Percentiles rank a stretch among this genome's conserved stretches.
Conservation (phyloP, 805 yeast species). For the Starmerella roubikii region DNA sequence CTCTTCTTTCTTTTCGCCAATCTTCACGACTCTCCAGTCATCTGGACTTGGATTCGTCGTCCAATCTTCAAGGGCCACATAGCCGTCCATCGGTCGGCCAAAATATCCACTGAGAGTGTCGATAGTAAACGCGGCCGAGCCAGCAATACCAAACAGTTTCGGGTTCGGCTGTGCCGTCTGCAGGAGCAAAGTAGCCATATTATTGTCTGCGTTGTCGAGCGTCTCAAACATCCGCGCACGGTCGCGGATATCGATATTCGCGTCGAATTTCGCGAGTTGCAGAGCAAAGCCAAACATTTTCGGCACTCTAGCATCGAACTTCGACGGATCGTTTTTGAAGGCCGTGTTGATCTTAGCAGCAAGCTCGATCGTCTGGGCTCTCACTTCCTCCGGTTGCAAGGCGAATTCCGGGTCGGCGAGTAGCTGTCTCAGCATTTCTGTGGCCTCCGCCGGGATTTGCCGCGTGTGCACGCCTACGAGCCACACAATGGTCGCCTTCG, state of each 20-base stretch:
- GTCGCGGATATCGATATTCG: slow-evolving; percentile 65
- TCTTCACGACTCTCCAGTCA: too few relatives aligned
- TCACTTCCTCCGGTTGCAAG: slow-evolving; percentile 39
- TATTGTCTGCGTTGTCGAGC: slow-evolving; percentile 41
- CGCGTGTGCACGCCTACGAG: slow-evolving; percentile 67
- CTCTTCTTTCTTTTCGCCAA: too few relatives aligned
- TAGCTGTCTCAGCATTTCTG: slow-evolving; percentile 58
- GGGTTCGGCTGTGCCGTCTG: slow-evolving; percentile 71
- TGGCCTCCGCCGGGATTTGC: slow-evolving; percentile 39
- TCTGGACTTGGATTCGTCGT: too few relatives aligned
- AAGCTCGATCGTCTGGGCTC: slow-evolving; percentile 56
- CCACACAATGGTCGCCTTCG: slow-evolving; percentile 82
- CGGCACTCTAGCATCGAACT: slow-evolving; percentile 22
- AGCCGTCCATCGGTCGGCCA: slow-evolving; percentile 25
- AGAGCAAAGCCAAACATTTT: slow-evolving; percentile 50
- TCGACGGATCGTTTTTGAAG: slow-evolving; percentile 32
- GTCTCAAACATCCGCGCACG: slow-evolving; percentile 62
- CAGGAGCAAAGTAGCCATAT: slow-evolving; percentile 53
- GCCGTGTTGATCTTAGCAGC: slow-evolving; percentile 59
- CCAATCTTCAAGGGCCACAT: slow-evolving; percentile 35
- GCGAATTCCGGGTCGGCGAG: slow-evolving; percentile 35
- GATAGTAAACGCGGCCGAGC: slow-evolving; percentile 17
- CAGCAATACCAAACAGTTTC: slow-evolving; percentile 1
- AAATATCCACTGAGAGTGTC: slow-evolving; percentile 24
- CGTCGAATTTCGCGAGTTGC: slow-evolving; percentile 59